Evolutionary conservation across 116 monocot species (phyloP), one percentile per base, ranked within the genome.

Genomic region (Cymodocea nodosa): DNA sequence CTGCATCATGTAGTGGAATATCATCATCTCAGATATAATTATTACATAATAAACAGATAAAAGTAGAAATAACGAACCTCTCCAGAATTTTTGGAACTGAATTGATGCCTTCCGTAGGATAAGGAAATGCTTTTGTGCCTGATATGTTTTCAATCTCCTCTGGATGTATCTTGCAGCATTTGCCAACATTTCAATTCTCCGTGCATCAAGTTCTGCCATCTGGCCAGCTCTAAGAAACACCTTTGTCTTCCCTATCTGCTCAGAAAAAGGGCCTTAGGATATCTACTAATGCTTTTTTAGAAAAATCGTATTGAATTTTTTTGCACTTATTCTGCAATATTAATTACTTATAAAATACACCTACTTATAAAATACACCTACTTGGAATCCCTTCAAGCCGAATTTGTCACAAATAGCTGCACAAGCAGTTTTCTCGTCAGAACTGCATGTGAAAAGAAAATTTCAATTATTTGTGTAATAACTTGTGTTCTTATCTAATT

Each of bases 161-260:
- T 99, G 99, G 62, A 99, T 83, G 22, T 68, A 62, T 68, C 70
- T 89, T 62, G 85, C 83, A 61, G 92, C 92, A 78, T 81, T 83
- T 73, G 84, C 86, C 71, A 99, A 76, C 12, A 99, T 79, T 69
- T 99, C 99, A 71, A 77, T 79, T 81, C 99, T 89, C 69, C 89
- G 75, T 70, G 99, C 93, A 82, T 99, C 99, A 55, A 99, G 77
- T 68, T 92, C 92, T 68, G 92, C 99, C 99, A 99, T 99, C 77
- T 99, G 99, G 16, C 99, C 99, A 51, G 99, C 99, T 85, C 99
- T 89, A 4, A 99, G 89, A 65, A 99, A 99, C 51, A 99, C 84
- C 70, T 99, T 99, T 62, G 80, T 87, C 73, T 99, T 99, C 60
- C 99, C 99, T 73, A 92, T 99, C 99, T 99, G 84, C 62, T 67